Evolutionary conservation across 192 early-diverging fungal genomes (phyloP), one percentile per base, ranked within the genome.

Genomic region (Paraglomus occultum): DNA sequence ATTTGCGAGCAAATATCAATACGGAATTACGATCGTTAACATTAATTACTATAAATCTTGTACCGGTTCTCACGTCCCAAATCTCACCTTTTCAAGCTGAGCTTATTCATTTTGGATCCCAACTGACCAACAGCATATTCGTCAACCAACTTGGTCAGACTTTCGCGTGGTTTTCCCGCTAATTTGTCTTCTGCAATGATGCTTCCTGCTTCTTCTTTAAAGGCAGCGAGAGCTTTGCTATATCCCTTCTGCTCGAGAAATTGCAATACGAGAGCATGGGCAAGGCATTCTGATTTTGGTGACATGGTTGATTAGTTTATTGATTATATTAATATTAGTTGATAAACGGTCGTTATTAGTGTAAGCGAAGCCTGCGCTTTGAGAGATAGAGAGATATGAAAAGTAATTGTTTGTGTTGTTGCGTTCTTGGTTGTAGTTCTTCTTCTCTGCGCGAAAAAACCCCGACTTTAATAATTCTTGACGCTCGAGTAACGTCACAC

Each of bases 191-290:
- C 45, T 55, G 38, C 52, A 9, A 70, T 57, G 22, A 48, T 59
- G 47, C 58, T 47, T 44, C 42, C 40, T 31, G 67, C 55, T 15
- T 70, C 67, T 59, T 70, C n/a, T 17, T 39, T 45, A 39, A 70
- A 70, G 8, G 53, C 23, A 43, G 45, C 46, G 10, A 70, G 42
- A 10, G 67, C 40, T 23, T 58, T 48, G 6, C 17, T 18, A 59
- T 70, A 70, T 14, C 50, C 50, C 22, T 70, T 60, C 20, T 12
- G 9, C 20, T 70, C 67, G 9, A 70, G 14, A 48, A 70, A 70
- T 49, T 70, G 43, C 18, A 70, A 49, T 39, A 70, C 31, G 3
- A 70, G 50, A 31, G 22, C 10, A 59, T 70, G 67, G 0, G 67
- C 40, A 20, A 70, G 15, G 3, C 31, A 2, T 31, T 31, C 31